phyloP scores from a whole-genome alignment of 768 basidiomycete genomes.

The Mycena galericulata region DNA sequence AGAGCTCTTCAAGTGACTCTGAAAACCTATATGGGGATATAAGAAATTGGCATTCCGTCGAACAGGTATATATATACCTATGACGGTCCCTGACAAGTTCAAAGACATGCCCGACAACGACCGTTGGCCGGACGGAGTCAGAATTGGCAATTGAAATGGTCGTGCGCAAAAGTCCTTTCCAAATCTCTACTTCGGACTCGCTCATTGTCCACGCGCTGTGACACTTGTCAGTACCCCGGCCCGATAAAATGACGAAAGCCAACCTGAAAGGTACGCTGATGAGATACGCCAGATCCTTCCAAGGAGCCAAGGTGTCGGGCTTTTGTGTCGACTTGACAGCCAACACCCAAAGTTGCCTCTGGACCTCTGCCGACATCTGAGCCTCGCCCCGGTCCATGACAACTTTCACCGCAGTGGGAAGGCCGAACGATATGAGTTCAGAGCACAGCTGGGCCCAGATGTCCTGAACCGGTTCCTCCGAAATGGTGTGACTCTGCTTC shows the following conservation, averaged over 20 bases:
- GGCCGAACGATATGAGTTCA: constrained; percentile 56
- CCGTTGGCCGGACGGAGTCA: constrained; percentile 29
- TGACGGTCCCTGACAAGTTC: constrained; percentile 37
- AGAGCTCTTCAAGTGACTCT: constrained; percentile 38
- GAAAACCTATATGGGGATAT: constrained; percentile 35
- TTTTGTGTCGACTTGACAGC: constrained; percentile 51
- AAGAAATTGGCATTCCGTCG: neutral
- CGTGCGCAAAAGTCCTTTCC: constrained; percentile 53
- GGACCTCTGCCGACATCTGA: constrained; percentile 45
- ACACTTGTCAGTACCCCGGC: constrained; percentile 22
- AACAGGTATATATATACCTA: neutral
- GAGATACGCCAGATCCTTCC: constrained; percentile 58
- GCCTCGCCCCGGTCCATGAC: constrained; percentile 41
- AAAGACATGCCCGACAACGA: constrained; percentile 46
- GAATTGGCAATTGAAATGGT: constrained; percentile 44
- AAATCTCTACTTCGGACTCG: constrained; percentile 53
- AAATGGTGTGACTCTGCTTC: constrained; percentile 55
- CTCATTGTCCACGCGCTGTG: constrained; percentile 61
- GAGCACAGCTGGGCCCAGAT: constrained; percentile 64
- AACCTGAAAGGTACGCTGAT: constrained; percentile 64
- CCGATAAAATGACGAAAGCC: constrained; percentile 20
- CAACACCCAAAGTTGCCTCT: constrained; percentile 62
- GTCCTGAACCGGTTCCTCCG: constrained; percentile 50
- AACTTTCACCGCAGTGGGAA: constrained; percentile 53
- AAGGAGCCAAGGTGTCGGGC: constrained; percentile 41